Evolutionary conservation across 805 yeast genomes (phyloP).

Genomic region (Saccharomycodes ludwigii): DNA sequence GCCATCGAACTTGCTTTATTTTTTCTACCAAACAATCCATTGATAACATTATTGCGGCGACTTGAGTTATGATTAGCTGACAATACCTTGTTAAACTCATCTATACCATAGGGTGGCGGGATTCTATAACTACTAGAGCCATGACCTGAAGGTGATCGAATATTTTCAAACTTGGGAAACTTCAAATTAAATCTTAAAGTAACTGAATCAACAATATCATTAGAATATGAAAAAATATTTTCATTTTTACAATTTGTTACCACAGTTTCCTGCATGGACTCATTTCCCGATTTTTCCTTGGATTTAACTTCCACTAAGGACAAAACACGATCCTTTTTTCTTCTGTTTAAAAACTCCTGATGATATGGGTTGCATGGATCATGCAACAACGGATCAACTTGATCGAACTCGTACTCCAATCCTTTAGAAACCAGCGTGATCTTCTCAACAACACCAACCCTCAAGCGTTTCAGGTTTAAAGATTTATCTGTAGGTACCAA

Average conservation of each 20-base stretch:
- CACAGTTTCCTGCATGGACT: constrained; percentile 51
- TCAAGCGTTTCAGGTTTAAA: constrained; percentile 48
- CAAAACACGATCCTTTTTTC: constrained; percentile 37
- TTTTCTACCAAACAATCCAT: not conserved
- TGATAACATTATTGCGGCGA: not conserved
- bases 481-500: constrained; percentile 55
- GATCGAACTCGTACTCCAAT: constrained; percentile 40
- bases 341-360: constrained; percentile 19
- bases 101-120: constrained; percentile 24
- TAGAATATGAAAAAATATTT: constrained; percentile 45
- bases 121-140: too few relatives aligned
- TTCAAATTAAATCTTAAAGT: constrained; percentile 16
- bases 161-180: constrained; percentile 20
- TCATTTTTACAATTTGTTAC: constrained; percentile 40
- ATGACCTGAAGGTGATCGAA: too few relatives aligned
- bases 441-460: constrained; percentile 54
- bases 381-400: constrained; percentile 25
- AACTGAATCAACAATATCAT: constrained; percentile 16
- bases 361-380: constrained; percentile 23
- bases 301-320: constrained; percentile 56
- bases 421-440: constrained; percentile 50
- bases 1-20: not conserved
- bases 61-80: not conserved
- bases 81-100: constrained; percentile 10
- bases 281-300: constrained; percentile 27